Evolutionary conservation across 163 green algal genomes (phyloP), one percentile per base, ranked within the genome.

Genomic region (Trebouxia gelatinosa): DNA sequence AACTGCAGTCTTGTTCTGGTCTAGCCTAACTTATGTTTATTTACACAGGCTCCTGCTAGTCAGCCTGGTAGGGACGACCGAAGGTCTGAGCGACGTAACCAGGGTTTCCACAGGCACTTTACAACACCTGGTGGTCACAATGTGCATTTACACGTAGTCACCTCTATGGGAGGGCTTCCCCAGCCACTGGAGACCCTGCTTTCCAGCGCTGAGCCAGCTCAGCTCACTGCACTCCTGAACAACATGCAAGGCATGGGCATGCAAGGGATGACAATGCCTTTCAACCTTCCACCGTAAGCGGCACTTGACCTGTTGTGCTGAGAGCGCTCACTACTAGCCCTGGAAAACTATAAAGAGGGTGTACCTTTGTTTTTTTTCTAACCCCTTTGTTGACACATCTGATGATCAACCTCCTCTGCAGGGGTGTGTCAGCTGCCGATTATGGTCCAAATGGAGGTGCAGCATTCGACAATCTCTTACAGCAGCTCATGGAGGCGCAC

Each of bases 401-500:
- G n/a, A n/a, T n/a, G n/a, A n/a, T n/a, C n/a, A n/a, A n/a, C n/a
- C n/a, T n/a, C n/a, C n/a, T 51, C 28, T 78, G 68, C 40, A 76
- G 68, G 16, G 68, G 68, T 31, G 68, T 76, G 28, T 76, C 68
- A 29, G 13, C 43, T 21, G 68, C 26, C 28, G 68, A 76, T n/a
- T 76, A 46, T 76, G 40, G 40, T 23, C 40, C 68, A 21, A 61
- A 61, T 50, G 70, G 51, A 13, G 48, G 48, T 35, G 50, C 31
- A 40, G 43, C 43, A 39, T 68, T 77, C 43, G 82, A 89, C 37
- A 61, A 76, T 2, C 43, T 89, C 35, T 54, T 89, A 34, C 61
- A 61, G 5, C 81, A 74, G 0, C 59, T 87, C 43, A 78, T 84
- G 50, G 79, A 90, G 29, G 68, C 75, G 16, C 81, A 88, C 78